phyloP scores from a whole-genome alignment of 805 yeast species.

The Ogataea zsoltii region DNA sequence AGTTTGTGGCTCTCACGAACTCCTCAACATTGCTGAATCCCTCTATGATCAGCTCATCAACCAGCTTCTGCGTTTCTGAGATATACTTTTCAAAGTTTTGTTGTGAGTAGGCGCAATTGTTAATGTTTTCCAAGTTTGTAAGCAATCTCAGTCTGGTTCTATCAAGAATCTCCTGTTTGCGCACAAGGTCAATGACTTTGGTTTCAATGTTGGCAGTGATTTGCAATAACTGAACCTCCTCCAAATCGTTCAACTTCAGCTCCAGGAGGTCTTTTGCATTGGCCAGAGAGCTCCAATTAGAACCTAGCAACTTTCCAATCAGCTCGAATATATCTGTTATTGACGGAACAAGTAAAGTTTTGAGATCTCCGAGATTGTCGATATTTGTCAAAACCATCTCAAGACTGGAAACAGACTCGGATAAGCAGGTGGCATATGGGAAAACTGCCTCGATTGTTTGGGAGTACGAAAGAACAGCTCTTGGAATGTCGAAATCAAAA shows the following conservation, averaged over 20 bases:
- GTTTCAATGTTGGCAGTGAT: conserved; percentile 35
- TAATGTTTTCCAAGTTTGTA: conserved; percentile 25
- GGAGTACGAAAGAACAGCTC: conserved; percentile 45
- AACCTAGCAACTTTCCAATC: conserved; percentile 36
- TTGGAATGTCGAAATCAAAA: conserved; percentile 60
- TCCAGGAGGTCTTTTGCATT: conserved; percentile 49
- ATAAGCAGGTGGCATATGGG: conserved; percentile 56
- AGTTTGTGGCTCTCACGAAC: conserved; percentile 38
- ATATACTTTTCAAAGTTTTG: conserved; percentile 23
- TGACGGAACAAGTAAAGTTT: conserved; percentile 37
- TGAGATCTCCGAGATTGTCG: conserved; percentile 40
- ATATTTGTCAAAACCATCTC: conserved; percentile 14
- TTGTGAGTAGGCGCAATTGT: conserved; percentile 28
- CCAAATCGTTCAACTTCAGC: conserved; percentile 24
- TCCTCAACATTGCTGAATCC: conserved; percentile 36
- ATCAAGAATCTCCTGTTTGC: conserved; percentile 32
- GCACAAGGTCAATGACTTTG: conserved; percentile 32
- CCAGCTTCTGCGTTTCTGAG: conserved; percentile 34
- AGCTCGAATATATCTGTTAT: conserved; percentile 31
- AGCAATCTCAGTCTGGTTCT: conserved; percentile 30
- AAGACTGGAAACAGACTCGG: conserved; percentile 51
- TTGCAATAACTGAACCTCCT: conserved; percentile 33
- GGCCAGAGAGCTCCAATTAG: conserved; percentile 56
- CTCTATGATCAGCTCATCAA: conserved; percentile 38
- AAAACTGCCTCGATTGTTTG: conserved; percentile 51